Percentiles rank a stretch among this genome's conserved stretches.
These are phyloP conservation scores for Eruca vesicaria DNA, from an alignment of 441 rosid species.

Conservation along the genomic window DNA sequence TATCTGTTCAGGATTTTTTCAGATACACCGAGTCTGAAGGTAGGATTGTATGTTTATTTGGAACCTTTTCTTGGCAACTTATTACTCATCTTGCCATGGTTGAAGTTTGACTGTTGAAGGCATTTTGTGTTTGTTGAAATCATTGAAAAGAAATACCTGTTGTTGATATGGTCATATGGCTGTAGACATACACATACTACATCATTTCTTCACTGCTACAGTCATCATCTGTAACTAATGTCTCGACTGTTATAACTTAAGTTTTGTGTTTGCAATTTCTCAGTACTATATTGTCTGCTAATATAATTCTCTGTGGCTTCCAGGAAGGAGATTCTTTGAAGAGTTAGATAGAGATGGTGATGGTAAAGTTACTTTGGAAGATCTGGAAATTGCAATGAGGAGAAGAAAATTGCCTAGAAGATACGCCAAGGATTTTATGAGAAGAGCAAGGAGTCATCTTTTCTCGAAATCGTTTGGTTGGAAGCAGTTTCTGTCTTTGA, in stretches of 20 bases:
- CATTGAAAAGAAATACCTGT: too few relatives aligned
- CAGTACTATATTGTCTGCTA: neutral
- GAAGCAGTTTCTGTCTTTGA: slow-evolving; percentile 93
- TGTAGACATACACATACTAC: neutral
- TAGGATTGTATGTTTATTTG: slow-evolving; percentile 29
- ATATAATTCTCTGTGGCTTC: slow-evolving; percentile 17
- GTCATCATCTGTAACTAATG: neutral
- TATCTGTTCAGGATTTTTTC: slow-evolving; percentile 98
- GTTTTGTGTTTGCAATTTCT: neutral
- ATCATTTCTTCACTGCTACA: neutral
- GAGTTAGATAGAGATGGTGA: slow-evolving; percentile 98
- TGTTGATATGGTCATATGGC: too few relatives aligned
- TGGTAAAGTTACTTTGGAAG: slow-evolving; percentile 92
- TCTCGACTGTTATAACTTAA: neutral
- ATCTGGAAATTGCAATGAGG: slow-evolving; percentile 91
- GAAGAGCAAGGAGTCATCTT: slow-evolving; percentile 76
- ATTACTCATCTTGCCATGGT: too few relatives aligned
- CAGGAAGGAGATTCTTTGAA: slow-evolving; percentile 95
- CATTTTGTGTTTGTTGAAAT: too few relatives aligned
- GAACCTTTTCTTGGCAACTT: too few relatives aligned
- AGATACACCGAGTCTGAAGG: slow-evolving; percentile 98
- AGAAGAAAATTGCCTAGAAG: slow-evolving; percentile 80
- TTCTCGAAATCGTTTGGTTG: slow-evolving; percentile 96
- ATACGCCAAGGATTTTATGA: slow-evolving; percentile 90
- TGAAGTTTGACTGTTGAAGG: too few relatives aligned